phyloP scores from a whole-genome alignment of 306 rosid species.

The Prunus padus region DNA sequence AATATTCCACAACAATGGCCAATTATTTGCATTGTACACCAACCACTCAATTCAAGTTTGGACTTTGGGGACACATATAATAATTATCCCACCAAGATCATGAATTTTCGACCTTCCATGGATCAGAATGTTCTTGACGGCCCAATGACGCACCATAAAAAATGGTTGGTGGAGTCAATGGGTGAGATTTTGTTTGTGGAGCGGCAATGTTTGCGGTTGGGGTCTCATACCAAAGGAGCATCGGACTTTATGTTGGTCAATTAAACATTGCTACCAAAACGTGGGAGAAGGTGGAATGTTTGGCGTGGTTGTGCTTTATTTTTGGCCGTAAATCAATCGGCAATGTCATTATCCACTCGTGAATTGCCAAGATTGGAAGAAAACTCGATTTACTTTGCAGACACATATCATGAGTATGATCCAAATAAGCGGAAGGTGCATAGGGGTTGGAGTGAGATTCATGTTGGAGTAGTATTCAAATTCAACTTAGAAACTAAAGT shows the following conservation, averaged over 20 bases:
- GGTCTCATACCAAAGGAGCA: neutral
- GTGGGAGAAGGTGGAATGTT: too few relatives aligned
- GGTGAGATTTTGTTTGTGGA: slow-evolving; percentile 1
- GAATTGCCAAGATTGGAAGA: too few relatives aligned
- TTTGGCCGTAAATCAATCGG: too few relatives aligned
- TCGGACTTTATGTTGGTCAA: neutral
- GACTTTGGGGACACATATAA: neutral
- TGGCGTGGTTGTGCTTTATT: too few relatives aligned
- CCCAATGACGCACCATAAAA: neutral
- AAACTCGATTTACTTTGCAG: too few relatives aligned
- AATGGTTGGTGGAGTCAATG: slow-evolving; percentile 4
- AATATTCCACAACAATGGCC: neutral
- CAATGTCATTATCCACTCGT: too few relatives aligned
- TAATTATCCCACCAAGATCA: neutral
- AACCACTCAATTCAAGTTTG: neutral
- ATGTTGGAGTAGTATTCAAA: too few relatives aligned
- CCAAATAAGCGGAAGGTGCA: too few relatives aligned
- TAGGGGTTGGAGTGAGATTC: too few relatives aligned
- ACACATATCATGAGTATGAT: too few relatives aligned
- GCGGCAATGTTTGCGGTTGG: neutral
- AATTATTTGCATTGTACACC: neutral
- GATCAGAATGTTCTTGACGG: neutral
- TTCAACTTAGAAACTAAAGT: neutral
- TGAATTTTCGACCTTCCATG: neutral
- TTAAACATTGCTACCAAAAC: too few relatives aligned